Percentiles rank a stretch among this genome's conserved stretches.
Evolutionary conservation across 164 flowering plant genomes (phyloP).

Genomic region (Sextonia rubra): DNA sequence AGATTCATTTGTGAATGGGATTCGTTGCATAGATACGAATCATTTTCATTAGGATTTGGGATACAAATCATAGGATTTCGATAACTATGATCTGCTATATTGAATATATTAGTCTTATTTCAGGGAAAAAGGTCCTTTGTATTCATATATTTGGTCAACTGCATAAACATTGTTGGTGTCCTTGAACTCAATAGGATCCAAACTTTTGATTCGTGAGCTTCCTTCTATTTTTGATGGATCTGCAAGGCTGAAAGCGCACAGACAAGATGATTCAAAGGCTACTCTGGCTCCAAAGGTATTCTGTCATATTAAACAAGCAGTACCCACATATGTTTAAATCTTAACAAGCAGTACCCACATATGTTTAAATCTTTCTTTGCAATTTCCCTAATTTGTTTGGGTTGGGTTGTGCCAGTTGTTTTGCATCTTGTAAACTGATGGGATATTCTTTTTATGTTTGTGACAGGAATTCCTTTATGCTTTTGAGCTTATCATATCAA

Average conservation of each 20-base stretch:
- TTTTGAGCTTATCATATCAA: not conserved
- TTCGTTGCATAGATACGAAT: too few species aligned
- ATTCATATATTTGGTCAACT: conserved; percentile 1
- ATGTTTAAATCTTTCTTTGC: not conserved
- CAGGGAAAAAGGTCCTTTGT: not conserved
- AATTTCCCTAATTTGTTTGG: not conserved
- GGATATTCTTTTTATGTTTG: not conserved
- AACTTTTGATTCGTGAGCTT: conserved; percentile 70
- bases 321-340: not conserved
- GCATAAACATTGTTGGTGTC: not conserved
- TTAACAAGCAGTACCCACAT: too few species aligned
- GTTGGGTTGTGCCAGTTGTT: not conserved
- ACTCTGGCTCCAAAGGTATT: conserved; percentile 90
- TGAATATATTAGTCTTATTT: not conserved
- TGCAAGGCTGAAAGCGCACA: conserved; percentile 59
- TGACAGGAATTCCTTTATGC: not conserved
- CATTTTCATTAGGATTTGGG: too few species aligned
- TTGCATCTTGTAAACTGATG: not conserved
- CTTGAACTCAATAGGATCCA: conserved; percentile 48
- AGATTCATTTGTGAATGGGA: too few species aligned
- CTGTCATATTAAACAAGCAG: not conserved
- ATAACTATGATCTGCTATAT: too few species aligned
- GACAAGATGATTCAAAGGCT: conserved; percentile 83
- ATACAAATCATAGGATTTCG: too few species aligned
- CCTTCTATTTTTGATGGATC: conserved; percentile 90